phyloP scores from a whole-genome alignment of 805 yeast genomes.

The Kluyveromyces nonfermentans region DNA sequence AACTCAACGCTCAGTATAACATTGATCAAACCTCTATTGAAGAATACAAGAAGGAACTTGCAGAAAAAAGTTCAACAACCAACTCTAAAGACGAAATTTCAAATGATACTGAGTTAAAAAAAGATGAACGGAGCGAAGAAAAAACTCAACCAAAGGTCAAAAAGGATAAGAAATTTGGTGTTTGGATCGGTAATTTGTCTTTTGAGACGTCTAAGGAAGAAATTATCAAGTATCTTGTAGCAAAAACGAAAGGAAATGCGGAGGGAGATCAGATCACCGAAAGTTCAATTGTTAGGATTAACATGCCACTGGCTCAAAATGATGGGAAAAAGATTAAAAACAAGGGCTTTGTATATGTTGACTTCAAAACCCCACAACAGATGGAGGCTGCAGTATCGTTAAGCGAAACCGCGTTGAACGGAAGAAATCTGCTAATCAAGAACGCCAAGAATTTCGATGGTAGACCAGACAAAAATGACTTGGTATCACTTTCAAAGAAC shows the following conservation, averaged over 20 bases:
- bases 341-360: slow-evolving; percentile 86
- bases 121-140: slow-evolving; percentile 24
- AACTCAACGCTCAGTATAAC: slow-evolving; percentile 36
- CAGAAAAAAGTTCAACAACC: slow-evolving; percentile 13
- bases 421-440: slow-evolving; percentile 80
- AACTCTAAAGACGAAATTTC: slow-evolving; percentile 11
- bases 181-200: slow-evolving; percentile 91
- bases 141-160: slow-evolving; percentile 16
- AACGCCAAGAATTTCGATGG: slow-evolving; percentile 77
- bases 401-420: slow-evolving; percentile 66
- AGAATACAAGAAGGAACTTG: slow-evolving; percentile 32
- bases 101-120: slow-evolving; percentile 25
- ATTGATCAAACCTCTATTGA: slow-evolving; percentile 30
- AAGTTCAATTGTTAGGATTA: slow-evolving; percentile 60
- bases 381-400: slow-evolving; percentile 54
- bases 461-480: slow-evolving; percentile 56
- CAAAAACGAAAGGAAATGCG: slow-evolving; percentile 41
- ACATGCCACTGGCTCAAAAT: slow-evolving; percentile 61
- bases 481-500: slow-evolving; percentile 48
- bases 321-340: slow-evolving; percentile 47
- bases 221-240: slow-evolving; percentile 49
- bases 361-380: slow-evolving; percentile 53
- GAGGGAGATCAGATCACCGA: slow-evolving; percentile 37
- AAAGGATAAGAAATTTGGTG: slow-evolving; percentile 50
- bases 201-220: slow-evolving; percentile 78